These are phyloP conservation scores for Diospyros kaki DNA, from an alignment of 148 eudicot species.

Conservation along the genomic window DNA sequence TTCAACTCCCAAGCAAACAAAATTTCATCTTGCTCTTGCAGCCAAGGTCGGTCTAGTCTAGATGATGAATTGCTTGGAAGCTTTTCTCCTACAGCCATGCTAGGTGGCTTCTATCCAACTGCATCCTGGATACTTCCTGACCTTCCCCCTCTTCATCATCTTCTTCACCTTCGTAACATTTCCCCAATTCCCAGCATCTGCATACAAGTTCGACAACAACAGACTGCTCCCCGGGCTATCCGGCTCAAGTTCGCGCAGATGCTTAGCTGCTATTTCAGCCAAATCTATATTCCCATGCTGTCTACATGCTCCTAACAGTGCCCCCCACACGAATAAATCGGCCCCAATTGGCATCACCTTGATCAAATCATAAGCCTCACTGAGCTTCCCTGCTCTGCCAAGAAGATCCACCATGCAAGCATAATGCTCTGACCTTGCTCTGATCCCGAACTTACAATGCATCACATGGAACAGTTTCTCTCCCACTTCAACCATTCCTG, in stretches of 20 bases:
- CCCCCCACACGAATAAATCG: slow-evolving; percentile 79
- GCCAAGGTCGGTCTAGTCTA: too few relatives aligned
- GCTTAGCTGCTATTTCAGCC: slow-evolving; percentile 63
- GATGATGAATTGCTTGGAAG: too few relatives aligned
- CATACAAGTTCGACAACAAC: slow-evolving; percentile 58
- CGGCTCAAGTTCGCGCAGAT: slow-evolving; percentile 64
- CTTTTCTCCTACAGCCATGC: neutral
- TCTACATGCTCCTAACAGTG: slow-evolving; percentile 71
- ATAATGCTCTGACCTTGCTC: slow-evolving; percentile 74
- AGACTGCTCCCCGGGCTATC: slow-evolving; percentile 60
- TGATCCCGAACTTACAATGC: slow-evolving; percentile 48
- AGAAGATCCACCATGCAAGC: slow-evolving; percentile 80
- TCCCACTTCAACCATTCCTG: slow-evolving; percentile 62
- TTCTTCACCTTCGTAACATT: slow-evolving; percentile 51
- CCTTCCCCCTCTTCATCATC: slow-evolving; percentile 47
- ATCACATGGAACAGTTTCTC: slow-evolving; percentile 41
- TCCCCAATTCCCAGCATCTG: slow-evolving; percentile 55
- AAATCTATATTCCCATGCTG: slow-evolving; percentile 55
- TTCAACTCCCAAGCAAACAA: too few relatives aligned
- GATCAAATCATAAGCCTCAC: slow-evolving; percentile 56
- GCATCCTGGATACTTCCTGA: slow-evolving; percentile 43
- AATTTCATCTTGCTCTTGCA: too few relatives aligned
- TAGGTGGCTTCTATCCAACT: slow-evolving; percentile 67
- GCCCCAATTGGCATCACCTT: slow-evolving; percentile 55
- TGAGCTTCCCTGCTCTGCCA: slow-evolving; percentile 64